Evolutionary conservation across 1,284 basidiomycete genomes (phyloP).

Genomic region (Gomphus bonarii): DNA sequence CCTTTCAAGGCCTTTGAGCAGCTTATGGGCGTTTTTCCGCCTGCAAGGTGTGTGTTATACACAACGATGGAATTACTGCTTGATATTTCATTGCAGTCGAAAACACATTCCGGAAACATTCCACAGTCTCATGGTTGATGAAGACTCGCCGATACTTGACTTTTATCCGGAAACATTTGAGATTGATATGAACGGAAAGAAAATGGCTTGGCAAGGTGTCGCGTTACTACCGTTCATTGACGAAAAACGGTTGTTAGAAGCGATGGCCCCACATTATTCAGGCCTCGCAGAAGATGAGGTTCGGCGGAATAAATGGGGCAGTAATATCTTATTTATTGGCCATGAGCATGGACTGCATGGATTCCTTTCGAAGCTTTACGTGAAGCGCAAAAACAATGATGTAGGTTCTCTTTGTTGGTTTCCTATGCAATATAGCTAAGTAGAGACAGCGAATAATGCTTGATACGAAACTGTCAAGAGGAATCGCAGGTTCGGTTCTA

Average conservation of each 20-base stretch:
- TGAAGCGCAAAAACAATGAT: conserved; percentile 73
- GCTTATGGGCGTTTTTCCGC: conserved; percentile 96
- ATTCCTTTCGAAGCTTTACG: conserved; percentile 81
- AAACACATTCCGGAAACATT: conserved; percentile 81
- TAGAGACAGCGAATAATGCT: conserved; percentile 51
- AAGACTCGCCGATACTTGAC: conserved; percentile 89
- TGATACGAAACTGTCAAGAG: conserved; percentile 61
- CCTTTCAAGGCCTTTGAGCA: conserved; percentile 98
- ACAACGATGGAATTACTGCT: not conserved
- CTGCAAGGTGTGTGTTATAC: conserved; percentile 55
- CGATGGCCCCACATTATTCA: conserved; percentile 70
- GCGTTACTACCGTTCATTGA: conserved; percentile 96
- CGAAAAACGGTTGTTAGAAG: conserved; percentile 69
- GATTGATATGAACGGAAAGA: conserved; percentile 99
- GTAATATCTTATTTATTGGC: conserved; percentile 78
- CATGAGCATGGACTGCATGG: conserved; percentile 82
- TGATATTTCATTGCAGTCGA: conserved; percentile 40
- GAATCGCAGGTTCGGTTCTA: conserved; percentile 72
- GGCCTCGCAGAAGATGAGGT: conserved; percentile 76
- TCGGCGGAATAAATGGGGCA: conserved; percentile 78
- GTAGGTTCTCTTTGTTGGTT: conserved; percentile 34
- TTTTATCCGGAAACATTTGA: conserved; percentile 92
- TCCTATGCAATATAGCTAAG: not conserved
- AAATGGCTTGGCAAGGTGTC: conserved; percentile 99
- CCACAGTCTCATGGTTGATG: conserved; percentile 82